Conservation (phyloP, 805 yeast species). For the Kodamaea sagamina region DNA sequence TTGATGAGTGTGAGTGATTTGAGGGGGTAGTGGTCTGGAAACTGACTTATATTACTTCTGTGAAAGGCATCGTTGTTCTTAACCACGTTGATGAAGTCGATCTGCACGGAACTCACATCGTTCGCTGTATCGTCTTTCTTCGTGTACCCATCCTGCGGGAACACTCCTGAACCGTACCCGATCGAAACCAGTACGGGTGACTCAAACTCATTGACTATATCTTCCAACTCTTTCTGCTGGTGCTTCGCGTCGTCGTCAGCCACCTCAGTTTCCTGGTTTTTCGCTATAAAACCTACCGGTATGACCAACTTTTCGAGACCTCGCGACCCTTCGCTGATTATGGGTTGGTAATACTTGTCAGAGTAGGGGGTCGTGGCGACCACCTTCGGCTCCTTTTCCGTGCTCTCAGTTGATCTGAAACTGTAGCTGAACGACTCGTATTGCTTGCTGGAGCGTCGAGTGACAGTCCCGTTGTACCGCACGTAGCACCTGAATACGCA, state of each 20-base stretch:
- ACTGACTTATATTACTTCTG: conserved; percentile 60
- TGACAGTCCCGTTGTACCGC: conserved; percentile 14
- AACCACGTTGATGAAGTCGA: conserved; percentile 84
- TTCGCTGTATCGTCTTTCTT: conserved; percentile 1
- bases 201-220: conserved; percentile 56
- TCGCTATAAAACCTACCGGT: conserved; percentile 17
- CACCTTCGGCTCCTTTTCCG: conserved; percentile 4
- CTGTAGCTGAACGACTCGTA: conserved; percentile 4
- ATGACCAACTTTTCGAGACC: conserved; percentile 26
- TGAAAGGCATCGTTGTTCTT: conserved; percentile 78
- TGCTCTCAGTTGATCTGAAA: conserved; percentile 6
- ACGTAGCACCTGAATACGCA: conserved; percentile 10
- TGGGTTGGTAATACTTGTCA: conserved; percentile 28
- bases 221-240: conserved; percentile 42
- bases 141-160: conserved; percentile 58
- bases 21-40: conserved; percentile 75
- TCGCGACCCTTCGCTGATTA: conserved; percentile 26
- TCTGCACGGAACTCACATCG: conserved; percentile 59
- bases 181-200: conserved; percentile 79
- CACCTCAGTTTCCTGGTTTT: conserved; percentile 18
- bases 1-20: conserved; percentile 28
- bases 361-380: conserved; percentile 23
- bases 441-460: conserved; percentile 4
- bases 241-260: conserved; percentile 8
- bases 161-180: conserved; percentile 95